These are phyloP conservation scores for Chlamydomonas urium DNA, from an alignment of 139 green algal genomes.

Conservation along the genomic window DNA sequence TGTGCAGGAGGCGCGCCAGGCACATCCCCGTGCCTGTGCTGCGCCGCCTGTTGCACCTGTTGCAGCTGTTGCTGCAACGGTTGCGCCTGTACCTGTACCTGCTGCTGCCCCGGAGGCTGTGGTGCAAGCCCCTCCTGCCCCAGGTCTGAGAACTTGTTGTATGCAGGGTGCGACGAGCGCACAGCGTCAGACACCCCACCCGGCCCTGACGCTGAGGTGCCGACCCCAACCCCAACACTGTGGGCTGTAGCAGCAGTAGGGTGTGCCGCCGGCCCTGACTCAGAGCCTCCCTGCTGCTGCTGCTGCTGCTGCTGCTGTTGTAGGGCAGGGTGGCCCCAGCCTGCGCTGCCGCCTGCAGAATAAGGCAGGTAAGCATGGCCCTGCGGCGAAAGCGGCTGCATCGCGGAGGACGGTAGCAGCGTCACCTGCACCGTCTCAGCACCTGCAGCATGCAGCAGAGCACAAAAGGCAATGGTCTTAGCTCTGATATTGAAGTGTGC, in stretches of 20 bases:
- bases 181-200: too few relatives aligned
- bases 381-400: too few relatives aligned
- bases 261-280: too few relatives aligned
- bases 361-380: too few relatives aligned
- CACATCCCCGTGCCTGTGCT: background rate
- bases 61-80: background rate
- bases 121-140: conserved; percentile 5
- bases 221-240: too few relatives aligned
- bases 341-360: background rate
- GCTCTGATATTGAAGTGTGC: too few relatives aligned
- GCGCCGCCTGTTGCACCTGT: conserved; percentile 21
- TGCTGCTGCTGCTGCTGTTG: conserved; percentile 15
- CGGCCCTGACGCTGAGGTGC: too few relatives aligned
- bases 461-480: too few relatives aligned
- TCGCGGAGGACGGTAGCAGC: conserved; percentile 28
- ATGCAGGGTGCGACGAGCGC: background rate
- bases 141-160: conserved; percentile 12
- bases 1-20: too few relatives aligned
- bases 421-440: conserved; percentile 31
- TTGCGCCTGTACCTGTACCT: background rate
- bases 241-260: too few relatives aligned
- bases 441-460: too few relatives aligned
- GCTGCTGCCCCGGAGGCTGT: conserved; percentile 5
- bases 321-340: background rate
- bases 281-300: conserved; percentile 19